Evolutionary conservation across 352 stramenopile genomes (phyloP).

Genomic region (Sclerospora graminicola): DNA sequence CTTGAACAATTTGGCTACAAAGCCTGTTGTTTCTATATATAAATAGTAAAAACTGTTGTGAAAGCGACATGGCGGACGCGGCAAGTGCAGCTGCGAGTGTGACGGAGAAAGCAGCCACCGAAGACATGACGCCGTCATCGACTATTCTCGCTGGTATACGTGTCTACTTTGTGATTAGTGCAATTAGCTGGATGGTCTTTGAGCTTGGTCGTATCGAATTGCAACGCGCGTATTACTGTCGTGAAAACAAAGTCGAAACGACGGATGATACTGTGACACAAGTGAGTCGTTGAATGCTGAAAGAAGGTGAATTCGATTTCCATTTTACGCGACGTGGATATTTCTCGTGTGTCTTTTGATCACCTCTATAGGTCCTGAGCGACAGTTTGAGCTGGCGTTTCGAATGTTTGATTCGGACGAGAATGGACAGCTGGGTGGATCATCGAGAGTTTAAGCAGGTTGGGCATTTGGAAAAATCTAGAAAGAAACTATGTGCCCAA

Average conservation of each 20-base stretch:
- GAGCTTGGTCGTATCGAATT: conserved; percentile 48
- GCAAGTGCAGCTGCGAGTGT: conserved; percentile 20
- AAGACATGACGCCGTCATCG: conserved; percentile 47
- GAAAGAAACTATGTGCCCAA: too few relatives aligned
- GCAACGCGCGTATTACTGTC: conserved; percentile 59
- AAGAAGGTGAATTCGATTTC: too few relatives aligned
- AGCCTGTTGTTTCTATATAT: conserved; percentile 56
- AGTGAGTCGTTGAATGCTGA: too few relatives aligned
- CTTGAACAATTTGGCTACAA: conserved; percentile 51
- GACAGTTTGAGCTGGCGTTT: too few relatives aligned
- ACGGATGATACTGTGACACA: too few relatives aligned
- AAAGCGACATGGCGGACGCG: neutral
- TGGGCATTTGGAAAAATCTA: too few relatives aligned
- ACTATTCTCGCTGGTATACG: conserved; percentile 60
- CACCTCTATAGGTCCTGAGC: too few relatives aligned
- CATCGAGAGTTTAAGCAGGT: too few relatives aligned
- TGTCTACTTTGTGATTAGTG: conserved; percentile 57
- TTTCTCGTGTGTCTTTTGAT: too few relatives aligned
- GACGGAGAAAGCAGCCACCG: conserved; percentile 19
- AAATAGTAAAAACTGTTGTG: neutral
- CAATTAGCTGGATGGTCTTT: conserved; percentile 55
- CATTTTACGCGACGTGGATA: too few relatives aligned
- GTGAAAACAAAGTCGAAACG: conserved; percentile 52
- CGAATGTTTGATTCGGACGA: too few relatives aligned
- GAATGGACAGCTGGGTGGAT: too few relatives aligned